phyloP scores from a whole-genome alignment of 1,284 basidiomycete genomes.

The Papiliotrema nemorosa region DNA sequence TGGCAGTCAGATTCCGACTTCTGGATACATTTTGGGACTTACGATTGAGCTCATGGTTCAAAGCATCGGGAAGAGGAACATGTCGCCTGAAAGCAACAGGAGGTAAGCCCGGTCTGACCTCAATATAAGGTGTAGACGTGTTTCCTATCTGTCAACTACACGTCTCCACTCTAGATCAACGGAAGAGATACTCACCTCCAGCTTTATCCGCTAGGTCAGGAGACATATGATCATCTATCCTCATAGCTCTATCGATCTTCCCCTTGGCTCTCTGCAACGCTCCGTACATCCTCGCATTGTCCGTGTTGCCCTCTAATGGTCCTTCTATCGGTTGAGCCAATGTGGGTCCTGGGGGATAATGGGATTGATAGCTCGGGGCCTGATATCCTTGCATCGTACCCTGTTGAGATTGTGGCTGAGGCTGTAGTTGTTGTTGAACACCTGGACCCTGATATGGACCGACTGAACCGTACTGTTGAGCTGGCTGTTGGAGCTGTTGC shows the following conservation, averaged over 20 bases:
- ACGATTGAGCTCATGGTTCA: slow-evolving; percentile 44
- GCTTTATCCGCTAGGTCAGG: slow-evolving; percentile 24
- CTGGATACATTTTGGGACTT: slow-evolving; percentile 8
- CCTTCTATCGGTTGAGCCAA: not conserved
- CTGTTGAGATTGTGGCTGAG: not conserved
- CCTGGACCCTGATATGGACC: not conserved
- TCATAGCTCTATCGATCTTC: slow-evolving; percentile 36
- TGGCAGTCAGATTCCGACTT: slow-evolving; percentile 7
- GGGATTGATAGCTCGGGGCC: not conserved
- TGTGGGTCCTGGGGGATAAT: not conserved
- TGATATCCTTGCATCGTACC: not conserved
- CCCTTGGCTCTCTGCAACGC: slow-evolving; percentile 33
- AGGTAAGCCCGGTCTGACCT: slow-evolving; percentile 21
- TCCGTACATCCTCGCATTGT: slow-evolving; percentile 43
- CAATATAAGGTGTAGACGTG: too few relatives aligned
- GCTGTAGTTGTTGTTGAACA: slow-evolving; percentile 1
- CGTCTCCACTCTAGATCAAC: not conserved
- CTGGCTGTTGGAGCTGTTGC: not conserved
- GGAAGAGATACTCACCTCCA: too few relatives aligned
- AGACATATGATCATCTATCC: slow-evolving; percentile 39
- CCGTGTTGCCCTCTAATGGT: slow-evolving; percentile 16
- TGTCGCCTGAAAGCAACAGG: slow-evolving; percentile 20
- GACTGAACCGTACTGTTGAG: not conserved
- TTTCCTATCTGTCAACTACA: too few relatives aligned
- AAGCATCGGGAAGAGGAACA: slow-evolving; percentile 38